Evolutionary conservation across 129 eudicot species (phyloP), one percentile per base, ranked within the genome.

Genomic region (Centrapalus pauciflorus): DNA sequence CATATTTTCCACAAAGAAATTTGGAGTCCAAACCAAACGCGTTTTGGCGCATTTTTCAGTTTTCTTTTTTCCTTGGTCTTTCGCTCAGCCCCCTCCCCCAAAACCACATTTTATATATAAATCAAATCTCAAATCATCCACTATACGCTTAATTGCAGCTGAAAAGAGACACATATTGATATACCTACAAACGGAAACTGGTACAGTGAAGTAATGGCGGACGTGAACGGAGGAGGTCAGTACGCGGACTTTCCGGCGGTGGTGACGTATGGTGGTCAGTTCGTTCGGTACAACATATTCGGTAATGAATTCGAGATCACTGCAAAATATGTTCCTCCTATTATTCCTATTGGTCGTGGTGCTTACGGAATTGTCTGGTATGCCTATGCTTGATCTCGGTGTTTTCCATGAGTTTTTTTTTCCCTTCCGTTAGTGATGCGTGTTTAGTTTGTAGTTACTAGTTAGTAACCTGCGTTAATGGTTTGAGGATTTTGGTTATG

Each of bases 361-460:
- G 97, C 97, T 75, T 91, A 91, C 20, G 97, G 97, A 21, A 85
- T 91, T 13, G 96, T 91, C 21, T 91, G 97, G 97, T 91, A 85
- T 23, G 57, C 66, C 5, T 2, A 23, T 63, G 32, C 4, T 45
- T 33, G 55, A 16, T 34, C 55, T 29, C 3, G 7, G 27, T 55
- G 27, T 3, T 60, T 34, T 16, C 1, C 11, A n/a, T n/a, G n/a
- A n/a, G n/a, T n/a, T n/a, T n/a, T n/a, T n/a, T n/a, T n/a, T n/a
- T n/a, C n/a, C n/a, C n/a, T n/a, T n/a, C n/a, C n/a, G n/a, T n/a
- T n/a, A n/a, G n/a, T n/a, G 5, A 26, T 24, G 0, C 3, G 10
- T 0, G 0, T 74, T 30, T 27, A 43, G 54, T 11, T 59, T 58
- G 59, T 38, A 17, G 12, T 23, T 75, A 27, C n/a, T n/a, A n/a